A percentile compares a stretch with the other conserved stretches of the same genome.
These are phyloP conservation scores for Pythium plurisporium DNA, from an alignment of 352 stramenopile genomes.

Conservation along the genomic window DNA sequence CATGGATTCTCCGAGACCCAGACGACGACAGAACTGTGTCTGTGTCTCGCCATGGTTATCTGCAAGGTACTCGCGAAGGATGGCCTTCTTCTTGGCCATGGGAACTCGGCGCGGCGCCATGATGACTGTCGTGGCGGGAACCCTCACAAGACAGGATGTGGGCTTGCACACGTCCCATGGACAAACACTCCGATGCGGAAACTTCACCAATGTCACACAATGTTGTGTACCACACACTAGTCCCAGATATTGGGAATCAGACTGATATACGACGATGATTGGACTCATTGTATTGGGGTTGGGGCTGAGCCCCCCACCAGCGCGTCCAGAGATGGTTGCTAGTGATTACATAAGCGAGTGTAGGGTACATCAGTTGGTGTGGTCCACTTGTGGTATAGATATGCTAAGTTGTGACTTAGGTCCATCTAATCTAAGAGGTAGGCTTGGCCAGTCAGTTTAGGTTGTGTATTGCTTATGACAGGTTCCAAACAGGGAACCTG, in stretches of 20 bases:
- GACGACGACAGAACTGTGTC: not conserved
- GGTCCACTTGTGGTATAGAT: too few species aligned
- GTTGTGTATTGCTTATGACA: too few species aligned
- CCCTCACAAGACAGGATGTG: not conserved
- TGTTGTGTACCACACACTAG: not conserved
- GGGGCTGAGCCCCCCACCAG: not conserved
- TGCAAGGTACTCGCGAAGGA: not conserved
- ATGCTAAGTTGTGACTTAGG: too few species aligned
- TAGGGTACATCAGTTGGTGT: too few species aligned
- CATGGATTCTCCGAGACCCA: not conserved
- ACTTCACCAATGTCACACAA: not conserved
- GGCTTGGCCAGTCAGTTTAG: too few species aligned
- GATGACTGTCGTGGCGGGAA: not conserved
- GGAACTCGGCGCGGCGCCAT: not conserved
- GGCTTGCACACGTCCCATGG: not conserved
- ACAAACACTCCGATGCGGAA: not conserved
- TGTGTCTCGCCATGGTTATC: not conserved
- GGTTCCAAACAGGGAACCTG: too few species aligned
- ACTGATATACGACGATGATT: not conserved
- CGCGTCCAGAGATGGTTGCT: too few species aligned
- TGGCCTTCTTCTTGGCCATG: not conserved
- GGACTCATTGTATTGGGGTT: not conserved
- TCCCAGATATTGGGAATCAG: too few species aligned
- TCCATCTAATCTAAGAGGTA: too few species aligned
- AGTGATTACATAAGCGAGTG: too few species aligned